A percentile compares a stretch with the other conserved stretches of the same genome.
These are phyloP conservation scores for Conticribra guillardii DNA, from an alignment of 108 stramenopile species.

Conservation along the genomic window DNA sequence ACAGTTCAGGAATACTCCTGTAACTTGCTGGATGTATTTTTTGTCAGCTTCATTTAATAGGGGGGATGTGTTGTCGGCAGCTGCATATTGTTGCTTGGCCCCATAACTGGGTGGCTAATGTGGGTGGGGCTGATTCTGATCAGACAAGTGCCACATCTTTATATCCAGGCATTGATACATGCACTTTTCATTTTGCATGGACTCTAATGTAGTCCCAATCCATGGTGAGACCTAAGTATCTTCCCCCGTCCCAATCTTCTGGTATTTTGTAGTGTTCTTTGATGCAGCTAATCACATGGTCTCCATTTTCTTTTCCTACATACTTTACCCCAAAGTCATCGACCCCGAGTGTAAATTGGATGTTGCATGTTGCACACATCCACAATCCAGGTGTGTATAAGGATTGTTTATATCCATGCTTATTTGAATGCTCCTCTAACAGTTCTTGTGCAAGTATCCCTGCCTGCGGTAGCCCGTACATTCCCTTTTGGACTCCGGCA, in stretches of 20 bases:
- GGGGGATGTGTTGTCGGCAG: constrained; percentile 36
- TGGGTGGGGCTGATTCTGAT: constrained; percentile 28
- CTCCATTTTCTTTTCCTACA: constrained; percentile 9
- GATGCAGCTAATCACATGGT: constrained; percentile 31
- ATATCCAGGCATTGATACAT: too few relatives aligned
- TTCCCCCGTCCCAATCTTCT: constrained; percentile 26
- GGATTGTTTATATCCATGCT: too few relatives aligned
- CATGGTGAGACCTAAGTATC: too few relatives aligned
- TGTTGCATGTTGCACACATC: too few relatives aligned
- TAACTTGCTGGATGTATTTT: too few relatives aligned
- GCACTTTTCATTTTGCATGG: constrained; percentile 22
- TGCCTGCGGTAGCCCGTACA: too few relatives aligned
- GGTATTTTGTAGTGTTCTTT: constrained; percentile 17
- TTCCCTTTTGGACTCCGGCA: constrained; percentile 31
- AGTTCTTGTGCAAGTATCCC: too few relatives aligned
- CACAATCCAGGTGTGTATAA: too few relatives aligned
- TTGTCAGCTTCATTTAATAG: constrained; percentile 11
- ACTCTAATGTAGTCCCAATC: constrained; percentile 52
- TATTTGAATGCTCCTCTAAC: constrained; percentile 19
- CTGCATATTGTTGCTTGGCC: too few relatives aligned
- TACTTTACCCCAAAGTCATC: constrained; percentile 48
- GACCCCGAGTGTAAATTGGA: constrained; percentile 52
- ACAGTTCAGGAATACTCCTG: constrained; percentile 46
- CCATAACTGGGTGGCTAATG: constrained; percentile 27
- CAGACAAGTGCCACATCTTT: constrained; percentile 36